These are phyloP conservation scores for Reutealis trisperma DNA, from an alignment of 345 rosid species.

Conservation along the genomic window DNA sequence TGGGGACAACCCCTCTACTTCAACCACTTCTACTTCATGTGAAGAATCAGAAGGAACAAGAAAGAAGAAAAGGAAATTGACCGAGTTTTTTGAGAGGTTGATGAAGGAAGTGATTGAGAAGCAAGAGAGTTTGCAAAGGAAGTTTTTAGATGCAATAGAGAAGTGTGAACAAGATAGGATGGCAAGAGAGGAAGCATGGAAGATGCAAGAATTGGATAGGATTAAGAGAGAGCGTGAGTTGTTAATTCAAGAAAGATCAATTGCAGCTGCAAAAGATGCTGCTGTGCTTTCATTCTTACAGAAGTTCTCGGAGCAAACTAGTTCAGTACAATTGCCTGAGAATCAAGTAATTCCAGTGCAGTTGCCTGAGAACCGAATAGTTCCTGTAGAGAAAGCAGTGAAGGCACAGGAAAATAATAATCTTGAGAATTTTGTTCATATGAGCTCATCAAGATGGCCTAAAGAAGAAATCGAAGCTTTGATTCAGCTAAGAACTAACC, in stretches of 20 bases:
- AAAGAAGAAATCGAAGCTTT: constrained; percentile 38
- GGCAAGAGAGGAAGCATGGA: constrained; percentile 38
- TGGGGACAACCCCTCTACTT: constrained; percentile 23
- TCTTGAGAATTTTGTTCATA: constrained; percentile 14
- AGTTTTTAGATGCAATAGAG: constrained; percentile 31
- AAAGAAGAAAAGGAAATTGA: constrained; percentile 27
- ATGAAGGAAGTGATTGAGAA: constrained; percentile 31
- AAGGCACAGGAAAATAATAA: constrained; percentile 8
- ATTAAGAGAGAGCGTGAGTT: constrained; percentile 32
- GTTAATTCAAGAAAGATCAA: constrained; percentile 29
- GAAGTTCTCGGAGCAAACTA: constrained; percentile 31
- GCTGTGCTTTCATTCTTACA: constrained; percentile 34
- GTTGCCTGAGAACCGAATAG: constrained; percentile 14
- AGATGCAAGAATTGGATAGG: constrained; percentile 34
- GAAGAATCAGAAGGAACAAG: constrained; percentile 29
- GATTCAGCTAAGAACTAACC: constrained; percentile 27
- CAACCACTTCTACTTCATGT: constrained; percentile 26
- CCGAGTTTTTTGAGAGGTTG: constrained; percentile 26
- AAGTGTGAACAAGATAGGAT: constrained; percentile 32
- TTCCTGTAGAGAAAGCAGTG: constrained; percentile 15
- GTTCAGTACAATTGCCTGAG: constrained; percentile 17
- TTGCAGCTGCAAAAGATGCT: constrained; percentile 39
- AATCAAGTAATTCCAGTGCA: constrained; percentile 8
- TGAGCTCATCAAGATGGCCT: constrained; percentile 36
- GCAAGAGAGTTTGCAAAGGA: constrained; percentile 34